Conservation (phyloP, 768 basidiomycete genomes). For the Calocera viscosa region DNA sequence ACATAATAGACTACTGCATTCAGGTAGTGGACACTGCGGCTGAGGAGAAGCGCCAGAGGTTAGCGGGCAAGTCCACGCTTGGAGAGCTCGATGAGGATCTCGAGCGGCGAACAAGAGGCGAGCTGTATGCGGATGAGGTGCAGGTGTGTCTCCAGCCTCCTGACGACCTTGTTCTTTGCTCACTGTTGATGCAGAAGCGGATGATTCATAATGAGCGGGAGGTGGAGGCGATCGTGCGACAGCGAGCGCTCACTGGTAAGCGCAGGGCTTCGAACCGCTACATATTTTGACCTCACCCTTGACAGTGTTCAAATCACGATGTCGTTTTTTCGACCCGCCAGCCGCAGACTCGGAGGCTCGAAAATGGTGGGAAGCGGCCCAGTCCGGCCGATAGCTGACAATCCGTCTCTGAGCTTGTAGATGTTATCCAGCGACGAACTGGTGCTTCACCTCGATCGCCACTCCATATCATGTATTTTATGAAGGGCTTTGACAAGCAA, state of each 20-base stretch:
- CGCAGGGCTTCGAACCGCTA: conserved; percentile 14
- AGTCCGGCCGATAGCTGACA: conserved; percentile 9
- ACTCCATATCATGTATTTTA: not conserved
- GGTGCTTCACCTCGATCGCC: not conserved
- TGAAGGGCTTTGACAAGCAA: not conserved
- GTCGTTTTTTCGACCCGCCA: conserved; percentile 66
- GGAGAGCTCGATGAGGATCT: conserved; percentile 10
- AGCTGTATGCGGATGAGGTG: conserved; percentile 51
- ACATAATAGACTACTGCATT: conserved; percentile 66
- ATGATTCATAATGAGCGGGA: conserved; percentile 54
- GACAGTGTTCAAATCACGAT: conserved; percentile 64
- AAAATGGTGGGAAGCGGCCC: conserved; percentile 21
- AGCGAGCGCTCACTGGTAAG: conserved; percentile 56
- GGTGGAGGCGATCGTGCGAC: conserved; percentile 59
- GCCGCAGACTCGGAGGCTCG: conserved; percentile 17
- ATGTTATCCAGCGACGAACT: too few relatives aligned
- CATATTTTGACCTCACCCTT: conserved; percentile 11
- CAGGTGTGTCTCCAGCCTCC: conserved; percentile 38
- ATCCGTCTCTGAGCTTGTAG: too few relatives aligned
- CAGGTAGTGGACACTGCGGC: conserved; percentile 53
- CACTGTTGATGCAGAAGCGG: conserved; percentile 13
- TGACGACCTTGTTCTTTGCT: conserved; percentile 4
- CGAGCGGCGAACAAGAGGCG: conserved; percentile 8
- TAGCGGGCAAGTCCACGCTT: conserved; percentile 18
- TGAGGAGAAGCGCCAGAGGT: conserved; percentile 39